Percentiles rank a stretch among this genome's conserved stretches.
phyloP scores from a whole-genome alignment of 768 basidiomycete genomes.

The Boletus rufocinnamomeus region DNA sequence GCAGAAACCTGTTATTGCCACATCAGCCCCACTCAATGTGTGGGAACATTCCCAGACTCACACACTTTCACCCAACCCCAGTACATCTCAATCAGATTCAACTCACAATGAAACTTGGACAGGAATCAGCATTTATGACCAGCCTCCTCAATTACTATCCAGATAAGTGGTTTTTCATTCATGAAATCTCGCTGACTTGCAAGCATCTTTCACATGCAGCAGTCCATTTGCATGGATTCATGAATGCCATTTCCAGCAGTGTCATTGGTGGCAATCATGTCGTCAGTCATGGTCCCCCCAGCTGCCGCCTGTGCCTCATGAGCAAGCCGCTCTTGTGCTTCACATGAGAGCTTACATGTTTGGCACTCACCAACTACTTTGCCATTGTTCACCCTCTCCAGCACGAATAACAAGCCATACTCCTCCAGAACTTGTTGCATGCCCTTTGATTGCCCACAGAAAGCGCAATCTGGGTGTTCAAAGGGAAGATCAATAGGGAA shows the following conservation, averaged over 20 bases:
- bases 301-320: not conserved
- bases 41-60: not conserved
- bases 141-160: slow-evolving; percentile 17
- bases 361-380: not conserved
- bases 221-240: slow-evolving; percentile 14
- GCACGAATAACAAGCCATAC: not conserved
- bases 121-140: slow-evolving; percentile 36
- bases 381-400: not conserved
- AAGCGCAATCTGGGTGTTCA: not conserved
- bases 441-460: slow-evolving; percentile 28
- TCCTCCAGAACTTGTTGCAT: slow-evolving; percentile 29
- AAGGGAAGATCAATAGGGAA: not conserved
- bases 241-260: too few species aligned
- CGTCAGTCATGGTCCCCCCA: too few species aligned
- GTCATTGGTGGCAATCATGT: too few species aligned
- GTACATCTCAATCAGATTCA: slow-evolving; percentile 10
- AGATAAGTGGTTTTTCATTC: slow-evolving; percentile 25
- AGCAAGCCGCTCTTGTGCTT: not conserved
- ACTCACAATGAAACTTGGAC: slow-evolving; percentile 8
- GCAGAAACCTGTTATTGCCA: not conserved
- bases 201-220: slow-evolving; percentile 32
- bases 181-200: slow-evolving; percentile 33
- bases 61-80: slow-evolving; percentile 1
- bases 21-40: too few species aligned
- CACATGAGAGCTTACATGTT: not conserved